A percentile compares a stretch with the other conserved stretches of the same genome.
These are phyloP conservation scores for Hippophae rhamnoides DNA, from an alignment of 306 rosid species.

Conservation along the genomic window DNA sequence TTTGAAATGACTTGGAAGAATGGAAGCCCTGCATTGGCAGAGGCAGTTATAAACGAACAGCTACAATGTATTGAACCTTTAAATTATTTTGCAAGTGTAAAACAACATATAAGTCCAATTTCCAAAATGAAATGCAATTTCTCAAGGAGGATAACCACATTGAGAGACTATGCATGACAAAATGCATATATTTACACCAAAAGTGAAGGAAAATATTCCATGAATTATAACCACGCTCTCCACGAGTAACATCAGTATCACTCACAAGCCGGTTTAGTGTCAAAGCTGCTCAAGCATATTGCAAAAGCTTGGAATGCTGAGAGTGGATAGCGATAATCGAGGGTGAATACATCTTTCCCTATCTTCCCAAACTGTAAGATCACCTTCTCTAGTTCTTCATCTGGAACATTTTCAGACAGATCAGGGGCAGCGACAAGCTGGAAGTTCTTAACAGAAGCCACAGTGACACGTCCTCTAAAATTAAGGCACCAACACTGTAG, in stretches of 20 bases:
- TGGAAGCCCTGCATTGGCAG: too few relatives aligned
- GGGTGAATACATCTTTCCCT: constrained; percentile 87
- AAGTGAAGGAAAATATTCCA: not conserved
- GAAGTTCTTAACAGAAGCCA: constrained; percentile 91
- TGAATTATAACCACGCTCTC: constrained; percentile 16
- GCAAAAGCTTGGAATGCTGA: constrained; percentile 97
- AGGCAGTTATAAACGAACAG: too few relatives aligned
- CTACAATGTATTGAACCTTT: too few relatives aligned
- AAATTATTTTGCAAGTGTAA: too few relatives aligned
- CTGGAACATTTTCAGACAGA: constrained; percentile 46
- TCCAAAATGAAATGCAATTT: too few relatives aligned
- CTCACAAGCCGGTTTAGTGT: constrained; percentile 96
- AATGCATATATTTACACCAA: constrained; percentile 30
- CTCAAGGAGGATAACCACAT: too few relatives aligned
- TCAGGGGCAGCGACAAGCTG: constrained; percentile 88
- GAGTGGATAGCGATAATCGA: constrained; percentile 92
- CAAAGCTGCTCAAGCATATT: constrained; percentile 89
- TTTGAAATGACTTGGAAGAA: too few relatives aligned
- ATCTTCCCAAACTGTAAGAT: constrained; percentile 89
- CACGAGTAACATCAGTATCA: constrained; percentile 28
- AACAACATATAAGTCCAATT: too few relatives aligned
- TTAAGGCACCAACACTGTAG: constrained; percentile 95
- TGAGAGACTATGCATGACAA: too few relatives aligned
- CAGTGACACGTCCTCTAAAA: constrained; percentile 89
- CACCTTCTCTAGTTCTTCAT: constrained; percentile 69